A percentile compares a stretch with the other conserved stretches of the same genome.
Evolutionary conservation across 2,329 filamentous ascomycete genomes (phyloP).

Genomic region (Trichoderma breve): DNA sequence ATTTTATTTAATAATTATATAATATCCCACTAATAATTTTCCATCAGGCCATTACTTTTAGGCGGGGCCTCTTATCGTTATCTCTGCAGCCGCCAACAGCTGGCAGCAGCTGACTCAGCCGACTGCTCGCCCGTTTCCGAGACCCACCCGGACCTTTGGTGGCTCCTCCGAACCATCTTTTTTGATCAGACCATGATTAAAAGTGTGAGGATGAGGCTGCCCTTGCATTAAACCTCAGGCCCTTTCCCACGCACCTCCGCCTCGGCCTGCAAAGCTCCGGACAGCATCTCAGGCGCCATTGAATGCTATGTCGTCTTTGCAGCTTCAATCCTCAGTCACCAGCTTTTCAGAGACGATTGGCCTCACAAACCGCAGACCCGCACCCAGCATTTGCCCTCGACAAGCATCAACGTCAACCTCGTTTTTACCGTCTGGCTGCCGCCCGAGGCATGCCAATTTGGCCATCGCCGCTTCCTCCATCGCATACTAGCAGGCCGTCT

Average conservation of each 20-base stretch:
- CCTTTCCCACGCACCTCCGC: not conserved
- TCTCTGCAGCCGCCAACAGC: not conserved
- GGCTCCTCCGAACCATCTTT: constrained; percentile 20
- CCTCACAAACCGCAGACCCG: not conserved
- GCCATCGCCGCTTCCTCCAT: not conserved
- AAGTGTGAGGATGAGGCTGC: constrained; percentile 19
- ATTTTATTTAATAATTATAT: no score
- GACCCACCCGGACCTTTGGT: constrained; percentile 17
- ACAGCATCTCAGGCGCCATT: not conserved
- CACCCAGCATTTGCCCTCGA: not conserved
- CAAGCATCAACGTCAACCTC: not conserved
- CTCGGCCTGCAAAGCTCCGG: not conserved
- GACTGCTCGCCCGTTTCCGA: not conserved
- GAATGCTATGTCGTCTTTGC: constrained; percentile 19
- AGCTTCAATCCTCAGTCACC: not conserved
- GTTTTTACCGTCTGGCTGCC: not conserved
- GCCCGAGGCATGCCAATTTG: constrained; percentile 16
- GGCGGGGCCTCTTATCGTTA: not conserved
- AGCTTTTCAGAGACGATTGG: constrained; percentile 2
- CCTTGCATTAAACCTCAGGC: not conserved
- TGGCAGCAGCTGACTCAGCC: not conserved
- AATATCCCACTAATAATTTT: not conserved
- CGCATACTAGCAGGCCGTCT: constrained; percentile 6
- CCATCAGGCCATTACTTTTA: not conserved
- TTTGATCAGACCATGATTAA: constrained; percentile 18